Evolutionary conservation across 202 grass and related monocot species (phyloP).

Genomic region (Miscanthus sacchariflorus): DNA sequence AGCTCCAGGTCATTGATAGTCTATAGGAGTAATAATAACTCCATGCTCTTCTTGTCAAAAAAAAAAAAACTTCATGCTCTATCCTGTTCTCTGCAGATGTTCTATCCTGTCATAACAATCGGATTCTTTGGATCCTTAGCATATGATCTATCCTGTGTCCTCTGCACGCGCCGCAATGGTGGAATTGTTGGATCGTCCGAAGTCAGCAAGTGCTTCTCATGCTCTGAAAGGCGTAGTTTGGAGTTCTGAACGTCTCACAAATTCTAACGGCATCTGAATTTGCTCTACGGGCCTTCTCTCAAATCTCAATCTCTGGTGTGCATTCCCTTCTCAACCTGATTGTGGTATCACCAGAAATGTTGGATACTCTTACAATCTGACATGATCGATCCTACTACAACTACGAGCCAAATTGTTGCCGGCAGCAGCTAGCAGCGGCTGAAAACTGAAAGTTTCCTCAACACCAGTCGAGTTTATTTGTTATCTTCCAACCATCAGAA

Average conservation of each 20-base stretch:
- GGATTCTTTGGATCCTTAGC: too few relatives aligned
- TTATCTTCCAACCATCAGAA: not conserved
- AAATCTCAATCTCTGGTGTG: not conserved
- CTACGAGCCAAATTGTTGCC: not conserved
- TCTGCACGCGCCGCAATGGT: not conserved
- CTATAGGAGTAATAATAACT: too few relatives aligned
- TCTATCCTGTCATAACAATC: too few relatives aligned
- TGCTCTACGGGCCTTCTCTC: not conserved
- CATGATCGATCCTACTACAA: not conserved
- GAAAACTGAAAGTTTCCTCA: not conserved
- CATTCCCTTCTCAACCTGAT: too few relatives aligned
- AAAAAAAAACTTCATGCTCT: too few relatives aligned
- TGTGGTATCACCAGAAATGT: not conserved
- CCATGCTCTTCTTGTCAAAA: too few relatives aligned
- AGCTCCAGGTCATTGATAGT: too few relatives aligned
- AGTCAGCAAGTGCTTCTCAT: not conserved
- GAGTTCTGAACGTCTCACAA: not conserved
- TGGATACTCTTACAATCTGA: not conserved
- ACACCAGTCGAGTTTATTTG: not conserved
- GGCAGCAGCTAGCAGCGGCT: not conserved
- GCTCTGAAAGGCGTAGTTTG: not conserved
- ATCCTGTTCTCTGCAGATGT: too few relatives aligned
- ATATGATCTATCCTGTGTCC: too few relatives aligned
- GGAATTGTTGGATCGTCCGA: not conserved
- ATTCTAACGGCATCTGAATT: not conserved